Conservation (phyloP, 805 yeast genomes). For the Wickerhamiella alocasiicola region DNA sequence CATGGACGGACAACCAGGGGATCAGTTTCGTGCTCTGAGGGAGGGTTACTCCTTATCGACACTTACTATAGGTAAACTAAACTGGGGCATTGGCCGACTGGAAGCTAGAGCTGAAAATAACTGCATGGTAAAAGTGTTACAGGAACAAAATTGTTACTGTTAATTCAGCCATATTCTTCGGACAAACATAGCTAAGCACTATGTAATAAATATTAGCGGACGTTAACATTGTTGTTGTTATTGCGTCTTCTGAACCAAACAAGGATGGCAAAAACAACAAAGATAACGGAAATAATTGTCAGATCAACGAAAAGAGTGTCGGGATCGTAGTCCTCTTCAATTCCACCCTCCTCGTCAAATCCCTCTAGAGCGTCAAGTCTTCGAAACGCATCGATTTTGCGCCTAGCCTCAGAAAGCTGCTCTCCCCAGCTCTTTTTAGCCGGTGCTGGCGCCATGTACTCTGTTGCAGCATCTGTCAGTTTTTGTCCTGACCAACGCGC, state of each 20-base stretch:
- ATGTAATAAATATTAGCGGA: no score
- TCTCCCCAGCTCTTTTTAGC: constrained; percentile 1
- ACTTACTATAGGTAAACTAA: no score
- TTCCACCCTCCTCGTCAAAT: not conserved
- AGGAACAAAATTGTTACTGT: not conserved
- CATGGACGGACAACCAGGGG: no score
- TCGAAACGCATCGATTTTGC: not conserved
- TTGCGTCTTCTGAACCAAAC: constrained; percentile 6
- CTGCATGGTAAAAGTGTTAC: no score
- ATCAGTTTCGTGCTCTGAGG: no score
- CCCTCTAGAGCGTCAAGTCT: not conserved
- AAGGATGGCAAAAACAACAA: not conserved
- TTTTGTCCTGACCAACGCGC: constrained; percentile 1
- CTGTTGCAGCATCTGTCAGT: not conserved
- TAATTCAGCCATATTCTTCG: no score
- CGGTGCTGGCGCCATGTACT: not conserved
- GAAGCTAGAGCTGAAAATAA: no score
- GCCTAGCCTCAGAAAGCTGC: not conserved
- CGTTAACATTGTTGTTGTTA: no score
- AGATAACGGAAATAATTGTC: not conserved
- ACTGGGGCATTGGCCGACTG: no score
- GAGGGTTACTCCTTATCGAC: no score
- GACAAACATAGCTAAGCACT: not conserved
- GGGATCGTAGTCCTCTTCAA: not conserved
- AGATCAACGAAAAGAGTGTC: constrained; percentile 2